Evolutionary conservation across 2,329 filamentous ascomycete genomes (phyloP), one percentile per base, ranked within the genome.

Genomic region (Clonostachys sp.): DNA sequence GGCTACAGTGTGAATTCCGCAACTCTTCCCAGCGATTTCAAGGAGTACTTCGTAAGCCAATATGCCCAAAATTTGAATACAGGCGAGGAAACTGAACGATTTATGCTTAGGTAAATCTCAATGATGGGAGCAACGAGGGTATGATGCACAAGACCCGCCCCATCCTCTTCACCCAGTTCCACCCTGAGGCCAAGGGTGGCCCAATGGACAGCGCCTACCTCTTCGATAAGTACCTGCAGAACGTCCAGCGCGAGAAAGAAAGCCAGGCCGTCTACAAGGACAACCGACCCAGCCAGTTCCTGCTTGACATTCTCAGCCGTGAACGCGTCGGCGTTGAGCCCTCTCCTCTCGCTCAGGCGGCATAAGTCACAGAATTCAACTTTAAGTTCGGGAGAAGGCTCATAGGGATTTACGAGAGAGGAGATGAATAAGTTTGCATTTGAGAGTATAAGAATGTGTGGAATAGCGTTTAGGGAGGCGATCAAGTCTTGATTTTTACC

Each of bases 101-200:
- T n/a, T n/a, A n/a, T n/a, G n/a, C n/a, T n/a, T n/a, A n/a, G n/a
- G n/a, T n/a, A n/a, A 97, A 99, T 78, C 78, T 97, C 56, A 99
- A 97, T 71, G 94, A 99, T 64, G 89, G 91, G 52, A 92, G 87
- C 69, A 99, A 99, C 69, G 94, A 99, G 77, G 92, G 88, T 50
- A 90, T 99, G 83, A 91, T 96, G 66, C 94, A 99, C 80, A 91
- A 87, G 72, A 87, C 88, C 49, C 89, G 92, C 35, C 94, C 94
- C 53, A 99, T 99, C 66, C 97, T 99, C 80, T 92, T 89, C 54
- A 96, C 91, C 20, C 94, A 99, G 71, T 99, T 99, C 84, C 94
- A 99, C 66, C 94, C 94, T 14, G 94, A 99, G 73, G 94, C 94
- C 57, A 96, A 96, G 78, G 94, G 94, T 51, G 94, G 94, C 47